These are phyloP conservation scores for Nemania serpens DNA, from an alignment of 2,329 filamentous ascomycete genomes.

Conservation along the genomic window DNA sequence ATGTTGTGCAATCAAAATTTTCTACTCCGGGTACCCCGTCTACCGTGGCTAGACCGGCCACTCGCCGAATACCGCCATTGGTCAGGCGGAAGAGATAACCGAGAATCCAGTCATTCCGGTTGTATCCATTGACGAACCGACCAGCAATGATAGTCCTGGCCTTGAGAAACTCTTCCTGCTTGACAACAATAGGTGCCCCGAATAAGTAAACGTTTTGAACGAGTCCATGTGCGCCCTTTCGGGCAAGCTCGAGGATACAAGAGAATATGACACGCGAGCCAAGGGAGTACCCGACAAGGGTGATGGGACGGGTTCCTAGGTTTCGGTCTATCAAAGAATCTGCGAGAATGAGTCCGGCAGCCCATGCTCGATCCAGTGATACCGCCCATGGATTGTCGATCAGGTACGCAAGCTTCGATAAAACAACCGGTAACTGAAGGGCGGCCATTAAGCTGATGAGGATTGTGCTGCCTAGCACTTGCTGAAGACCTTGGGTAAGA, in stretches of 20 bases:
- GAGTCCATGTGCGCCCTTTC: conserved; percentile 81
- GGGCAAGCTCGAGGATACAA: conserved; percentile 83
- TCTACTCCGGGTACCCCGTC: conserved; percentile 80
- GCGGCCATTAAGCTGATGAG: conserved; percentile 89
- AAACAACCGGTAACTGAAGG: conserved; percentile 85
- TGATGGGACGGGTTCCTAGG: conserved; percentile 87
- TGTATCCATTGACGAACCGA: conserved; percentile 94
- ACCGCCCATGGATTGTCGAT: conserved; percentile 99
- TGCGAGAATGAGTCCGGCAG: conserved; percentile 88
- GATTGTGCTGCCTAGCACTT: conserved; percentile 89
- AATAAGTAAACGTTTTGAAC: conserved; percentile 96
- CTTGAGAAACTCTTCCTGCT: conserved; percentile 84
- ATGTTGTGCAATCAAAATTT: conserved; percentile 84
- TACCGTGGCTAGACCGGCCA: conserved; percentile 82
- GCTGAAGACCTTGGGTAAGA: conserved; percentile 92
- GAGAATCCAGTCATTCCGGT: conserved; percentile 95
- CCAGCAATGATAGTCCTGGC: conserved; percentile 84
- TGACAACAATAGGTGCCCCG: conserved; percentile 88
- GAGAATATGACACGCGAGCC: conserved; percentile 92
- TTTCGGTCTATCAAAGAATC: conserved; percentile 93
- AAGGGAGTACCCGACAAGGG: conserved; percentile 91
- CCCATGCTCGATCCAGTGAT: conserved; percentile 87
- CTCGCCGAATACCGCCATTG: conserved; percentile 83
- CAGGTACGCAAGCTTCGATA: conserved; percentile 92
- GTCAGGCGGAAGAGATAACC: conserved; percentile 96